Base-by-base conservation (phyloP, 2,329 filamentous ascomycete species). In the Ascochyta fabae region DNA sequence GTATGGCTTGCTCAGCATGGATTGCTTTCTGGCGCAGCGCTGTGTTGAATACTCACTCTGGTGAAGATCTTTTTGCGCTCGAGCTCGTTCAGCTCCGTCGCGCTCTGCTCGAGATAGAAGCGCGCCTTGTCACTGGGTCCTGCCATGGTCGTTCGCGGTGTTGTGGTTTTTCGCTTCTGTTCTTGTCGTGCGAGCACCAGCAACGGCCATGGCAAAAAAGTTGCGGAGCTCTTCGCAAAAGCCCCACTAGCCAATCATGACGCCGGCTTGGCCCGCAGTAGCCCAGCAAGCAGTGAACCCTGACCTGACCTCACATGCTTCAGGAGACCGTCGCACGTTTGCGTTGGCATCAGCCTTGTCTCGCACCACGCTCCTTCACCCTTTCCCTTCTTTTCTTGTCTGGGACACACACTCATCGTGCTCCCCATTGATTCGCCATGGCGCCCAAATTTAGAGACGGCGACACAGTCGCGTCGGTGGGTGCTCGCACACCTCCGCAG, bases 11-110 rank as follows among this genome's bases (percentile, higher is more conserved):
- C 19, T 19, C 19, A 19, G 19, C 19, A 3, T 19, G 19, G 19
- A 19, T 24, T 15, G 40, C 6, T 22, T 36, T 13, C n/a, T 16
- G 22, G 33, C 19, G 31, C 12, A n/a, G n/a, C 16, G 24, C 10
- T 15, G 7, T 31, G 29, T 5, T 13, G 8, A 26, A n/a, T 31
- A 33, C 77, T 31, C 76, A 90, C 90, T 80, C 89, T 88, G 58
- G 84, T 86, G 79, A 99, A 99, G 66, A 99, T 90, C 67, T 91
- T 88, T 76, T 96, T 97, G 63, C 91, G 86, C 77, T 96, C 90
- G 76, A 92, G 96, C 69, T 96, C 92, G 60, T 92, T 91, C 53
- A 99, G 84, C 76, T 98, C 93, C 15, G 93, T 92, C 39, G 97
- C 91, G 2, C 90, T 89, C 66, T 94, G 89, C 80, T 99, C 95